Percentiles rank a stretch among this genome's conserved stretches.
Evolutionary conservation across 257 asterid species (phyloP).

Genomic region (Voacanga thouarsii): DNA sequence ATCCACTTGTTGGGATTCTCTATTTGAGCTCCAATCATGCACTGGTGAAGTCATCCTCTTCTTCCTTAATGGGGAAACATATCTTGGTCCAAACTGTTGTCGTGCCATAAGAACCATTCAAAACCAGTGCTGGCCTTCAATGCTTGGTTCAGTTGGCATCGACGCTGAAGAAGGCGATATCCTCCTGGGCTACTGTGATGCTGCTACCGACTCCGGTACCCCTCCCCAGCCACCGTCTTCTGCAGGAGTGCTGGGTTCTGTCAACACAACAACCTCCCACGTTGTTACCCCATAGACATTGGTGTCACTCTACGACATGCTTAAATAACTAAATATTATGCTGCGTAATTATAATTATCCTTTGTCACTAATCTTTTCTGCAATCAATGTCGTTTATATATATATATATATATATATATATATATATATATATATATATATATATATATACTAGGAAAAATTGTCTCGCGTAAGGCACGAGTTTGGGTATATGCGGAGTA

Average conservation of each 20-base stretch:
- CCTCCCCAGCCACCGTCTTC: not conserved
- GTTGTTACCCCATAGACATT: not conserved
- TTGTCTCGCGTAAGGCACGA: too few relatives aligned
- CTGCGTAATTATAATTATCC: not conserved
- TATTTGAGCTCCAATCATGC: slow-evolving; percentile 66
- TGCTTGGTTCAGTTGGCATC: slow-evolving; percentile 65
- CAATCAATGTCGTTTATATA: too few relatives aligned
- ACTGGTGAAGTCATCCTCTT: slow-evolving; percentile 58
- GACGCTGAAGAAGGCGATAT: slow-evolving; percentile 48
- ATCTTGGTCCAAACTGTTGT: slow-evolving; percentile 56
- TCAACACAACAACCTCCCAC: not conserved
- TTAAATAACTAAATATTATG: not conserved
- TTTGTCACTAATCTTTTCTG: not conserved
- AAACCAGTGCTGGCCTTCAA: slow-evolving; percentile 63
- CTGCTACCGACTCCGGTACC: not conserved
- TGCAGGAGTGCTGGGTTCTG: not conserved
- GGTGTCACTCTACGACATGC: not conserved
- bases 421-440: too few relatives aligned
- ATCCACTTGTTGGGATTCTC: slow-evolving; percentile 54
- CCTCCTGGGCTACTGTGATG: slow-evolving; percentile 67
- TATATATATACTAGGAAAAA: too few relatives aligned
- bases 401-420: too few relatives aligned
- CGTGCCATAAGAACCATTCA: slow-evolving; percentile 48
- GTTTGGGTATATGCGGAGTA: too few relatives aligned
- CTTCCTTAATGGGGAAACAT: slow-evolving; percentile 66